Evolutionary conservation across 2,329 filamentous ascomycete species (phyloP), one percentile per base, ranked within the genome.

Genomic region (Neonectria neomacrospora): DNA sequence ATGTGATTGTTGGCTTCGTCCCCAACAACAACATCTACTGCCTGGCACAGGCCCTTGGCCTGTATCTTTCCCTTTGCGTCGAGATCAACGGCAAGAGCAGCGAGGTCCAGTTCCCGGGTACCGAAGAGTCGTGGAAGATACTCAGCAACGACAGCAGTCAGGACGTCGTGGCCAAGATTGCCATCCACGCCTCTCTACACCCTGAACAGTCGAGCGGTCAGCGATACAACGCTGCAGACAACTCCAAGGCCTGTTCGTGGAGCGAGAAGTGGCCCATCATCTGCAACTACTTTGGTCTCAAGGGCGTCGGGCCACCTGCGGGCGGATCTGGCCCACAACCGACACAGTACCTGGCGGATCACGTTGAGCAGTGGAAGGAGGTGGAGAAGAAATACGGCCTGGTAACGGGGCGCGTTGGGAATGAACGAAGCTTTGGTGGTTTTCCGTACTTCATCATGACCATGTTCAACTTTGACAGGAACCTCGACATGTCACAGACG

Each of bases 241-340:
- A 75, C 54, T 72, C 76, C 32, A 64, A 74, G 32, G 71, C 78
- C 1, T 69, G 68, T 5, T 77, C 74, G 2, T 83, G 81, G 81
- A 76, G 75, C 16, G 67, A 72, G 11, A 82, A 82, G 67, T 83
- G 81, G 81, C 80, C 80, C 3, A 67, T 81, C 6, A 78, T 83
- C 47, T 81, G 79, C 67, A 75, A 79, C 7, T 83, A 82, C 66
- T 83, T 83, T 72, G 79, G 80, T 3, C 71, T 83, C 41, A 79
- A 79, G 65, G 81, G 81, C 1, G 77, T 77, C 8, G 64, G 68
- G 3, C 75, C 77, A 7, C 73, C 73, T 8, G 39, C 61, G 3
- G 72, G 70, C 3, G 72, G 73, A 8, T 69, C 67, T 28, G 76
- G 73, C 1, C 76, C 75, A 8, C 73, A 78, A 51, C 76, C 77